Percentiles rank a stretch among this genome's conserved stretches.
Conservation (phyloP, 2,329 filamentous ascomycete species). For the Fusarium tupiense region DNA sequence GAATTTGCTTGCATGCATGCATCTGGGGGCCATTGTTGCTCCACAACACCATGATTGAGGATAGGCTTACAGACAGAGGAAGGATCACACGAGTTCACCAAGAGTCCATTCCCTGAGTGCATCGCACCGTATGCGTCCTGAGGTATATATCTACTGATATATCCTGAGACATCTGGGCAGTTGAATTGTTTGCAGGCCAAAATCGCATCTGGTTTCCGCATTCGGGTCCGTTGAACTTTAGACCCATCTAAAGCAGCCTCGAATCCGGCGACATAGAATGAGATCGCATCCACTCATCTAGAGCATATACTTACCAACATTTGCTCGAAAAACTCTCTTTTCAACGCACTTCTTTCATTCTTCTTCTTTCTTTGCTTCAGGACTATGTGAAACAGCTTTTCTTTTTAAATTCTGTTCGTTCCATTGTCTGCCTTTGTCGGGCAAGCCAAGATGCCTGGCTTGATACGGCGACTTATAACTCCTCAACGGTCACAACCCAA, state of each 20-base stretch:
- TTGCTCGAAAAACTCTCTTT: slow-evolving; percentile 32
- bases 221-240: slow-evolving; percentile 31
- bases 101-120: slow-evolving; percentile 2
- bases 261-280: slow-evolving; percentile 25
- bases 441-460: slow-evolving; percentile 38
- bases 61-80: slow-evolving; percentile 11
- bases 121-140: slow-evolving; percentile 23
- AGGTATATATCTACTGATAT: slow-evolving; percentile 33
- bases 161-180: neutral
- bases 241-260: slow-evolving; percentile 29
- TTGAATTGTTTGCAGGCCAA: slow-evolving; percentile 28
- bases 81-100: slow-evolving; percentile 5
- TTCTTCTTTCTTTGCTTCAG: slow-evolving; percentile 1
- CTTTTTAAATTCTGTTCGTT: slow-evolving; percentile 11
- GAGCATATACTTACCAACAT: slow-evolving; percentile 18
- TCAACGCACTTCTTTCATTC: slow-evolving; percentile 1
- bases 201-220: slow-evolving; percentile 29
- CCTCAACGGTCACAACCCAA: slow-evolving; percentile 25
- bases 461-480: slow-evolving; percentile 40
- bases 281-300: slow-evolving; percentile 8
- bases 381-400: slow-evolving; percentile 34
- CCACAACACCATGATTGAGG: slow-evolving; percentile 27
- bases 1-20: slow-evolving; percentile 34
- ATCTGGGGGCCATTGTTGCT: slow-evolving; percentile 19
- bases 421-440: slow-evolving; percentile 24